phyloP scores from a whole-genome alignment of 2,329 filamentous ascomycete species.

The Fusarium incarnatum region DNA sequence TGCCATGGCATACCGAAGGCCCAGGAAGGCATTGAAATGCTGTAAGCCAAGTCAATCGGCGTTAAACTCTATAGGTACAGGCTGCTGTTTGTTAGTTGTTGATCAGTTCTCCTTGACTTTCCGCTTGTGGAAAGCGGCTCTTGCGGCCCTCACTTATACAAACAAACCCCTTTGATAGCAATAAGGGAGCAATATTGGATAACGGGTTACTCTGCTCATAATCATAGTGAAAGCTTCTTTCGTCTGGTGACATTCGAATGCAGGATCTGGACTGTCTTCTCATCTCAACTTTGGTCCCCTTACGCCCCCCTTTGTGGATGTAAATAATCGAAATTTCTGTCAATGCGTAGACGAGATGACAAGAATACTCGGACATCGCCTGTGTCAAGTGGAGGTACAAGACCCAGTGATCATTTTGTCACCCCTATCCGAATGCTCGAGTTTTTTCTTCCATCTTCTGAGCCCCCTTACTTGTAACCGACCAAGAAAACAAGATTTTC shows the following conservation, averaged over 20 bases:
- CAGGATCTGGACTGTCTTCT: neutral
- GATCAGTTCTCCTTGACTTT: neutral
- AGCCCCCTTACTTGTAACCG: neutral
- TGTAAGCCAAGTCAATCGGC: conserved; percentile 4
- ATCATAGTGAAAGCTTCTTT: neutral
- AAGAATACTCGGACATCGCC: conserved; percentile 4
- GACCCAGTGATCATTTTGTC: neutral
- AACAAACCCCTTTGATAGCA: neutral
- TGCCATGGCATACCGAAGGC: neutral
- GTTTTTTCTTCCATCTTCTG: conserved; percentile 5
- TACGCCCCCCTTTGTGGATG: conserved; percentile 2
- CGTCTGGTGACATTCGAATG: neutral
- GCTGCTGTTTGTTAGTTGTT: neutral
- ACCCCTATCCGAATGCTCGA: neutral
- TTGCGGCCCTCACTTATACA: neutral
- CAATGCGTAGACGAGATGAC: conserved; percentile 1
- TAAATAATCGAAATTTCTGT: conserved; percentile 4
- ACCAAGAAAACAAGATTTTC: conserved; percentile 3
- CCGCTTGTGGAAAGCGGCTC: neutral
- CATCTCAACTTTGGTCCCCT: neutral
- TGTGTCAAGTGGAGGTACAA: neutral
- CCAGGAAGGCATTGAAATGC: neutral
- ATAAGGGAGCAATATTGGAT: neutral
- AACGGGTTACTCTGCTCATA: neutral
- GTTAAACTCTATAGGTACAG: neutral